Evolutionary conservation across 2,329 filamentous ascomycete genomes (phyloP), one percentile per base, ranked within the genome.

Genomic region (Volutella citrinella): DNA sequence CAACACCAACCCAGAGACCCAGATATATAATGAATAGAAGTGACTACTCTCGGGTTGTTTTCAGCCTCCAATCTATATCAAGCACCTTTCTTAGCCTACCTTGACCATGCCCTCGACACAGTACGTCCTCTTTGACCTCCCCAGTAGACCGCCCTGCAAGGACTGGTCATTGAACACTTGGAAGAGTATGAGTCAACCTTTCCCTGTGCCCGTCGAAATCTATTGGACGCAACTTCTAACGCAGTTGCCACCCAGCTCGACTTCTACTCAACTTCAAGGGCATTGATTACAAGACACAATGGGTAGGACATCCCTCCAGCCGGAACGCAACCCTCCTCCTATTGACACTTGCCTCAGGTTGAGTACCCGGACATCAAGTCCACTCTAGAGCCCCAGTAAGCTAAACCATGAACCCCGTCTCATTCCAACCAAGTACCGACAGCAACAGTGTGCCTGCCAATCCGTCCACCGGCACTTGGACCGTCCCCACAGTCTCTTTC

Each of bases 101-200:
- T n/a, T n/a, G n/a, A 48, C 18, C 6, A 64, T 63, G 59, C 38
- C 59, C 19, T 43, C 57, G 2, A 42, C 50, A 5, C 57, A 65
- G 26, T 63, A 82, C 22, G 61, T 74, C 8, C 55, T 87, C 3
- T 84, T 77, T 46, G 82, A 87, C 54, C 57, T 87, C 4, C 74
- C 80, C 4, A 78, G 68, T 57, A 72, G 66, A 52, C 59, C 45
- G 16, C 55, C 63, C 14, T 64, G 63, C 12, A 56, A 63, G 23
- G 60, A 60, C 7, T 87, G 83, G 83, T 82, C 80, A 2, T 61
- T 76, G 27, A 87, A 87, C 54, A 75, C 82, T 1, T 87, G 81
- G 82, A 87, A 83, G 61, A 78, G 80, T 82, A 60, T 48, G 52
- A 31, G 7, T 17, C 19, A n/a, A n/a, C n/a, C n/a, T n/a, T 13